Percentiles rank a stretch among this genome's conserved stretches.
Conservation (phyloP, 371 early-diverging fungal genomes). For the Mucor mucedo region DNA sequence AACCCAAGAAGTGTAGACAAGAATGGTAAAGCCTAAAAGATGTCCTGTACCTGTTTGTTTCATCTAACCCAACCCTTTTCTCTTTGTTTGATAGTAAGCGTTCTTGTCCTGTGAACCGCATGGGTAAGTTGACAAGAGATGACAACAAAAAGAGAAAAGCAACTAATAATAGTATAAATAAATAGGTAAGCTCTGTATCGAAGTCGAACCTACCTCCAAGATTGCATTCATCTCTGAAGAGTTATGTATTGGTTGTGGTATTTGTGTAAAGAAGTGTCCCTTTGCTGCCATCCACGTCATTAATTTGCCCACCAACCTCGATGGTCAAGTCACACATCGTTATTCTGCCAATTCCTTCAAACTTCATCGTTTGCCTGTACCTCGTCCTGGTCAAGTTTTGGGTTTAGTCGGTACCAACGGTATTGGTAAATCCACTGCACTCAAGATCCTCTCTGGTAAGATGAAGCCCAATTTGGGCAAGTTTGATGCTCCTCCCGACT, state of each 20-base stretch:
- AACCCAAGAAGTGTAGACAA: constrained; percentile 99
- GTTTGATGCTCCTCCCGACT: constrained; percentile 91
- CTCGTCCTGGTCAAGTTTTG: constrained; percentile 97
- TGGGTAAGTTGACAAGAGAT: constrained; percentile 53
- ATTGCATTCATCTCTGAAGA: constrained; percentile 95
- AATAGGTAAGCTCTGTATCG: constrained; percentile 96
- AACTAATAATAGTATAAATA: not conserved
- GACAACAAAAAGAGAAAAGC: constrained; percentile 23
- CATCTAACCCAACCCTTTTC: not conserved
- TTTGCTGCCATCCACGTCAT: constrained; percentile 98
- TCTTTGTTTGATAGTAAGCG: constrained; percentile 64
- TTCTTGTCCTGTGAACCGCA: constrained; percentile 88
- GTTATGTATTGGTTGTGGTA: constrained; percentile 99
- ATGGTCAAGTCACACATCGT: constrained; percentile 97
- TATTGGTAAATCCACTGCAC: constrained; percentile 98
- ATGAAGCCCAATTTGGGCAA: constrained; percentile 98
- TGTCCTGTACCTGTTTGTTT: not conserved
- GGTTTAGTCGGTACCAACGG: constrained; percentile 99
- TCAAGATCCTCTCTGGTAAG: constrained; percentile 97
- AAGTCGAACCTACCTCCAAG: constrained; percentile 84
- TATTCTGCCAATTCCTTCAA: constrained; percentile 99
- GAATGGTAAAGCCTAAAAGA: constrained; percentile 84
- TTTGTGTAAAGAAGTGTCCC: constrained; percentile 99
- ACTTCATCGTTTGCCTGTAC: constrained; percentile 98
- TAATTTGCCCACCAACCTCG: constrained; percentile 98